Base-by-base conservation (phyloP, 2,329 filamentous ascomycete species). In the Xylariaceae sp. region DNA sequence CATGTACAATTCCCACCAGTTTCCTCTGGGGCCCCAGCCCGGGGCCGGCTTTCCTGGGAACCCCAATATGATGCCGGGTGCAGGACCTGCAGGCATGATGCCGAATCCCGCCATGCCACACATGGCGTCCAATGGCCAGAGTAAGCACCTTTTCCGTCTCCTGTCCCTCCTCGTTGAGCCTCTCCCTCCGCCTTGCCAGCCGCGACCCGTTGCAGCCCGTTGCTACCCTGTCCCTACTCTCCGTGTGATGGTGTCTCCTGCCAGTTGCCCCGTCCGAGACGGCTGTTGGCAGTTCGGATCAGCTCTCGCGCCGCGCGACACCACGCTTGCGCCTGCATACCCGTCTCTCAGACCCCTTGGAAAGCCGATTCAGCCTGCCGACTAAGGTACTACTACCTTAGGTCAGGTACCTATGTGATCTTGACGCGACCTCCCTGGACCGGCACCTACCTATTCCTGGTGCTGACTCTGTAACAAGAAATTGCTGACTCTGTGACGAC, bases 1-100 rank as follows among this genome's bases (percentile, higher is more conserved):
- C 62, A 76, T 77, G 70, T 77, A 73, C 57, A 73, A 72, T 53
- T 61, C 65, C 37, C 70, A 74, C 53, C 72, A 72, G 58, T 76
- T 70, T 47, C 60, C 66, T 48, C 74, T 77, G 69, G 61, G 59
- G 34, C 59, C 63, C 36, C 71, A 74, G 51, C 43, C 52, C 25
- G 46, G 44, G 33, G 43, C 44, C 39, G 61, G 59, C 42, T 76
- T 73, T 46, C 63, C 63, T 31, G 65, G 64, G 30, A 67, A 62
- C 44, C 65, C 66, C 33, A 73, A 70, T 57, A 73, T 77, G 69
- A 74, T 74, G 64, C 59, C 63, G 31, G 65, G 61, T 44, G 57
- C 58, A 43, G 68, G 66, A 25, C 65, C 68, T 59, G 66, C 63
- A 57, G 72, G 67, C 51, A 77, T 80, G 73, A 78, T 80, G 75